A percentile compares a stretch with the other conserved stretches of the same genome.
These are phyloP conservation scores for Aquanectria penicillioides DNA, from an alignment of 2,329 filamentous ascomycete genomes.

Conservation along the genomic window DNA sequence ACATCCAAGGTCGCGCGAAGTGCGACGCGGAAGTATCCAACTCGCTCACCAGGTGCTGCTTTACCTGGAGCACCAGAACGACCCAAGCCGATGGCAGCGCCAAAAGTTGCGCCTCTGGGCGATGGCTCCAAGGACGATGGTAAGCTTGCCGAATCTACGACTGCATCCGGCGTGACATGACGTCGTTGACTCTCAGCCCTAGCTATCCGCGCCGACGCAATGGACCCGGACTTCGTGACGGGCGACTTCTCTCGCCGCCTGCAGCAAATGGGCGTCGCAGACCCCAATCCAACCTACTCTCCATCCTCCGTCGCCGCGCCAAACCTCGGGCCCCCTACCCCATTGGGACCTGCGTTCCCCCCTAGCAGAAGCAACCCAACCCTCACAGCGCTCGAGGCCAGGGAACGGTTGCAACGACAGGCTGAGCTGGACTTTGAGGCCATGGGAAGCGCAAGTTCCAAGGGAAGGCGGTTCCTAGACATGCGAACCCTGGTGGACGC, in stretches of 20 bases:
- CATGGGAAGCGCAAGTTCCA: conserved; percentile 45
- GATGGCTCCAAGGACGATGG: conserved; percentile 34
- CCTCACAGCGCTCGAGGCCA: conserved; percentile 59
- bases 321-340: conserved; percentile 30
- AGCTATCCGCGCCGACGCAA: conserved; percentile 54
- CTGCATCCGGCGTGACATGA: background rate
- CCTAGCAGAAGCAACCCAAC: conserved; percentile 54
- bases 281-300: conserved; percentile 64
- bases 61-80: conserved; percentile 31
- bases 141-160: conserved; percentile 4
- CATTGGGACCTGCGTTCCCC: conserved; percentile 42
- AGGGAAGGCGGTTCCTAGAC: conserved; percentile 58
- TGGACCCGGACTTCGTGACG: conserved; percentile 53
- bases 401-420: conserved; percentile 54
- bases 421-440: conserved; percentile 57
- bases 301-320: conserved; percentile 58
- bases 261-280: conserved; percentile 63
- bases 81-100: conserved; percentile 27
- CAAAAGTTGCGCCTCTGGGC: conserved; percentile 13
- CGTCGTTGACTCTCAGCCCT: conserved; percentile 18
- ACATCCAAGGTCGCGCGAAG: conserved; percentile 56
- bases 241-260: conserved; percentile 62
- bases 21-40: conserved; percentile 56
- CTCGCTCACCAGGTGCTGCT: conserved; percentile 45
- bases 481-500: conserved; percentile 58